Conservation (phyloP, 768 basidiomycete genomes). For the Lactarius hatsudake region DNA sequence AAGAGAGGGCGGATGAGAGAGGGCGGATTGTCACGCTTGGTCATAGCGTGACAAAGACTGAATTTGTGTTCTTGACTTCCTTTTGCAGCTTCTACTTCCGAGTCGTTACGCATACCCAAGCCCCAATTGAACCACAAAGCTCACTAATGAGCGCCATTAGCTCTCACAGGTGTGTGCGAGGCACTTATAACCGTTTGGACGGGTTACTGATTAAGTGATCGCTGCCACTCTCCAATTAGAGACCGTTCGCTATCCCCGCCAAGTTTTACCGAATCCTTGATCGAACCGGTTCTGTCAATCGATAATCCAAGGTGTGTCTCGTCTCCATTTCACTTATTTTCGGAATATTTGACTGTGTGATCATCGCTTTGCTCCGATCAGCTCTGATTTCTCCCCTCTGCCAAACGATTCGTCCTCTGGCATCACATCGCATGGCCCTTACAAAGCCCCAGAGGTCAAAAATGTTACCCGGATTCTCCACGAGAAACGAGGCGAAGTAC, state of each 20-base stretch:
- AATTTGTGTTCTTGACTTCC: too few relatives aligned
- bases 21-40: too few relatives aligned
- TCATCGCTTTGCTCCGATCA: not conserved
- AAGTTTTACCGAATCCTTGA: not conserved
- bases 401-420: not conserved
- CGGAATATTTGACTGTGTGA: not conserved
- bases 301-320: not conserved
- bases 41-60: too few relatives aligned
- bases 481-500: not conserved
- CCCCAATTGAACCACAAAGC: not conserved
- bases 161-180: not conserved
- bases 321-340: not conserved
- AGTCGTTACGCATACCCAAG: too few relatives aligned
- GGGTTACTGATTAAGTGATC: not conserved
- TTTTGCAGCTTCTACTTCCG: too few relatives aligned
- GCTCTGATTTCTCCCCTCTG: not conserved
- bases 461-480: not conserved
- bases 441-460: not conserved
- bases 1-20: too few relatives aligned
- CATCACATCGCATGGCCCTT: not conserved
- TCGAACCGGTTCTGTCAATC: not conserved
- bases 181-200: not conserved
- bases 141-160: not conserved
- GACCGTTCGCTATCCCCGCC: not conserved
- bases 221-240: not conserved